phyloP scores from a whole-genome alignment of 139 green algal genomes.

The Auxenochlorella protothecoides region DNA sequence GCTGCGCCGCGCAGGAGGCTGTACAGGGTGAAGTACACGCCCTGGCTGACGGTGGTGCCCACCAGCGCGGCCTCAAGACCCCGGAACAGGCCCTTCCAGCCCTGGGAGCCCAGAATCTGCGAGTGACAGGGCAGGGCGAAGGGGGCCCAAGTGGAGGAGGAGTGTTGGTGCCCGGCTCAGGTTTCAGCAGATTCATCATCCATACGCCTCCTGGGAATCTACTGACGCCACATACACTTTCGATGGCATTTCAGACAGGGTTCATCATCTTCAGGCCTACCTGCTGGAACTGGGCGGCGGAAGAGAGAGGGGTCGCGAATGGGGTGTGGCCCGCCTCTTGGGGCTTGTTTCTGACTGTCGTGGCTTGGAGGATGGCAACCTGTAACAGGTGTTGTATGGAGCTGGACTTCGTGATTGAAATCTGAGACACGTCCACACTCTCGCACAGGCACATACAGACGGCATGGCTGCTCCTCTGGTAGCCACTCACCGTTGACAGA shows the following conservation, averaged over 20 bases:
- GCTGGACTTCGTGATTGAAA: no score
- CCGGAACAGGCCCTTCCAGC: constrained; percentile 45
- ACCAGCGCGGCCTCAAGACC: constrained; percentile 56
- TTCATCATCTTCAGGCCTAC: background rate
- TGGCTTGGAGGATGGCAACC: constrained; percentile 26
- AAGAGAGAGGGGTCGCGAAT: background rate
- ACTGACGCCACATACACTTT: no score
- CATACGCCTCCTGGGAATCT: no score
- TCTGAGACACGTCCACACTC: no score
- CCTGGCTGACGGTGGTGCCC: constrained; percentile 66
- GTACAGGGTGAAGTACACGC: constrained; percentile 78
- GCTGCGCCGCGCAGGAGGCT: constrained; percentile 21
- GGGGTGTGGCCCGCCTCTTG: constrained; percentile 1
- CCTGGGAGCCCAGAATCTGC: constrained; percentile 31
- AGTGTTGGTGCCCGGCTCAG: background rate
- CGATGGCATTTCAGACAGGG: background rate
- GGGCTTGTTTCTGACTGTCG: constrained; percentile 5
- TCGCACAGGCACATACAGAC: no score
- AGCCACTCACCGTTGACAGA: constrained; percentile 47
- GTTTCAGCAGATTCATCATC: no score
- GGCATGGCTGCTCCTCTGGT: no score
- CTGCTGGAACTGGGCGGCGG: background rate
- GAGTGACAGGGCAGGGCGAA: background rate
- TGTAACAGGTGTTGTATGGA: background rate
- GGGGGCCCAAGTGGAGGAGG: background rate